Conservation (phyloP, 495 filamentous ascomycete species). For the Stereocaulon alpinum region DNA sequence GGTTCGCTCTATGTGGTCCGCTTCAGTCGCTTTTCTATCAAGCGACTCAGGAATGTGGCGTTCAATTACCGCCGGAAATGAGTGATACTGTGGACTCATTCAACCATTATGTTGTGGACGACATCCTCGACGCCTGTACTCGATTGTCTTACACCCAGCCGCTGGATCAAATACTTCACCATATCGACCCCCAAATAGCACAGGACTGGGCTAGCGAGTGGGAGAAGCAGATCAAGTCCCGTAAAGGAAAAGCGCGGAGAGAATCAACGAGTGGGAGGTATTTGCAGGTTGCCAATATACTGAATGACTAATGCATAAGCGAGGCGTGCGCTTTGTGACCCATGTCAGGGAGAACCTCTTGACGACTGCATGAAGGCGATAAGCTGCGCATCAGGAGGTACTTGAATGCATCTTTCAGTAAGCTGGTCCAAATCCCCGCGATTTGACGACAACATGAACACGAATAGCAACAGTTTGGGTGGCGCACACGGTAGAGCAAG, state of each 20-base stretch:
- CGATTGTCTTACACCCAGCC: conserved; percentile 20
- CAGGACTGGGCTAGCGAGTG: conserved; percentile 10
- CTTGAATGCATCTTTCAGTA: neutral
- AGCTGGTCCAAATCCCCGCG: neutral
- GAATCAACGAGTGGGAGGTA: conserved; percentile 9
- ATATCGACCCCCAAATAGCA: conserved; percentile 16
- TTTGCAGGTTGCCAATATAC: conserved; percentile 10
- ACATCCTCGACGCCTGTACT: conserved; percentile 22
- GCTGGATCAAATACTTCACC: conserved; percentile 13
- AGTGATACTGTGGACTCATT: conserved; percentile 7
- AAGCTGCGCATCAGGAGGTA: neutral
- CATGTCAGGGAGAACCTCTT: neutral
- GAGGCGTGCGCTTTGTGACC: neutral
- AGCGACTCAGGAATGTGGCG: conserved; percentile 9
- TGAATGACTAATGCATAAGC: conserved; percentile 6
- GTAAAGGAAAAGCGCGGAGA: neutral
- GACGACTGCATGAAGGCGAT: neutral
- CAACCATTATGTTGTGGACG: conserved; percentile 17
- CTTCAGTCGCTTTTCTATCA: conserved; percentile 19
- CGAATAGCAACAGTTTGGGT: neutral
- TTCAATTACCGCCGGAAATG: conserved; percentile 14
- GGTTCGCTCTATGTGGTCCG: conserved; percentile 20
- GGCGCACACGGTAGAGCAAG: neutral
- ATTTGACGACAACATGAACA: neutral
- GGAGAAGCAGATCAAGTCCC: conserved; percentile 5